Evolutionary conservation across 345 rosid genomes (phyloP).

Genomic region (Lumnitzera littorea): DNA sequence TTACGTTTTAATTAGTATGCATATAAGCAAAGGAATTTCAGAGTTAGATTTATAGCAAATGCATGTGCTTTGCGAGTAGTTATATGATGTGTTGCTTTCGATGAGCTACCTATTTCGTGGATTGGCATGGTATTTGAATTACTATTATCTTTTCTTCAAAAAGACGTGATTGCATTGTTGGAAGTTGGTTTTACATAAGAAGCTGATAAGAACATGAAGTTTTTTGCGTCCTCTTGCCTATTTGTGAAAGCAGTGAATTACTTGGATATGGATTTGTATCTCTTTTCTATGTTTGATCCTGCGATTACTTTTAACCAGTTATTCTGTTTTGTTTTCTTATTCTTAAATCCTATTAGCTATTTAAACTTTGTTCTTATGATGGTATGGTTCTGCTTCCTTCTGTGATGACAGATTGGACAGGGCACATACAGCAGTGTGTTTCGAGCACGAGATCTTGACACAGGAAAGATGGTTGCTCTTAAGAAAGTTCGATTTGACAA

Average conservation of each 20-base stretch:
- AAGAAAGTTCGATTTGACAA: constrained; percentile 96
- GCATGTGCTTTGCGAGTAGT: too few relatives aligned
- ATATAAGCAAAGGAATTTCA: too few relatives aligned
- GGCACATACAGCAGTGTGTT: constrained; percentile 97
- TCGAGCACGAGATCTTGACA: constrained; percentile 72
- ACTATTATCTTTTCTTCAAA: too few relatives aligned
- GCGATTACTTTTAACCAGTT: not conserved
- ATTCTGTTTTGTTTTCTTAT: not conserved
- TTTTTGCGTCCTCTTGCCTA: not conserved
- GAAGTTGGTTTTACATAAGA: constrained; percentile 1
- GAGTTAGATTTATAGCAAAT: too few relatives aligned
- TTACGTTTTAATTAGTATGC: too few relatives aligned
- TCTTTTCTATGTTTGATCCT: too few relatives aligned
- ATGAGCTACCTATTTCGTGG: too few relatives aligned
- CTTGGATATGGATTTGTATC: too few relatives aligned
- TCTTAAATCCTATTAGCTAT: not conserved
- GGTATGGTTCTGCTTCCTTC: not conserved
- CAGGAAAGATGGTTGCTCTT: constrained; percentile 81
- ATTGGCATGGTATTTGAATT: too few relatives aligned
- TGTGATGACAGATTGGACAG: constrained; percentile 72
- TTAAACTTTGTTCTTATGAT: not conserved
- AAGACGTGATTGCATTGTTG: not conserved
- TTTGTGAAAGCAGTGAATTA: too few relatives aligned
- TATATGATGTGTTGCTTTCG: too few relatives aligned
- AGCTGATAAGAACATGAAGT: not conserved